Evolutionary conservation across 257 asterid genomes (phyloP).

Genomic region (Salvia rosmarinus): DNA sequence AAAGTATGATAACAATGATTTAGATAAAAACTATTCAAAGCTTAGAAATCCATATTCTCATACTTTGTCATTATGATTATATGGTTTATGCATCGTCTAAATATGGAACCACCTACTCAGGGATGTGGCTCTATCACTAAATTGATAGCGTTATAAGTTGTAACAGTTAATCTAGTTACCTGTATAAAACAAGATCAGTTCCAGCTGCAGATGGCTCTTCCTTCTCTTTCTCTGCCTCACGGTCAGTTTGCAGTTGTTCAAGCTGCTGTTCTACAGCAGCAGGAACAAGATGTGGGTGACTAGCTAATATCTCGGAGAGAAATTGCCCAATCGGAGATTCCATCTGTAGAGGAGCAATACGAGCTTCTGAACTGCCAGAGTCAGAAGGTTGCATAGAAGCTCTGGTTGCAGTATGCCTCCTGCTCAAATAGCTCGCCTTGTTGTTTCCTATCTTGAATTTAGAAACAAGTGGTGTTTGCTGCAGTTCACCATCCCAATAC

Average conservation of each 20-base stretch:
- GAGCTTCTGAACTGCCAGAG: conserved; percentile 54
- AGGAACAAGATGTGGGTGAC: conserved; percentile 94
- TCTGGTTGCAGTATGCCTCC: conserved; percentile 41
- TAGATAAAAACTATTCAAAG: background rate
- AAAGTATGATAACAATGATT: background rate
- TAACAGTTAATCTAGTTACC: conserved; percentile 42
- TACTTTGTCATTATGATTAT: background rate
- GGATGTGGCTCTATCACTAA: background rate
- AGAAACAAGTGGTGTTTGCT: conserved; percentile 47
- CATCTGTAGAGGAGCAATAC: conserved; percentile 90
- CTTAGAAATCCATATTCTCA: conserved; percentile 10
- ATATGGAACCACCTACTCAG: background rate
- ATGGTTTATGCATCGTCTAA: background rate
- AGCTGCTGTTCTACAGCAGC: conserved; percentile 99
- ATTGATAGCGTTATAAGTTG: background rate
- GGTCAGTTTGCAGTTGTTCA: conserved; percentile 83
- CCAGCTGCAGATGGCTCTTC: conserved; percentile 69
- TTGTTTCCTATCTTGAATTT: conserved; percentile 46
- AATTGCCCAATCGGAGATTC: conserved; percentile 95
- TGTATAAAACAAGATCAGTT: conserved; percentile 83
- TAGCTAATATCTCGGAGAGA: conserved; percentile 68
- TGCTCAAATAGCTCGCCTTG: conserved; percentile 42
- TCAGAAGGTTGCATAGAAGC: conserved; percentile 65
- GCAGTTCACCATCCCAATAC: conserved; percentile 33
- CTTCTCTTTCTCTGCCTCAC: conserved; percentile 66